Evolutionary conservation across 2,329 filamentous ascomycete genomes (phyloP).

Genomic region (Alternaria panax): DNA sequence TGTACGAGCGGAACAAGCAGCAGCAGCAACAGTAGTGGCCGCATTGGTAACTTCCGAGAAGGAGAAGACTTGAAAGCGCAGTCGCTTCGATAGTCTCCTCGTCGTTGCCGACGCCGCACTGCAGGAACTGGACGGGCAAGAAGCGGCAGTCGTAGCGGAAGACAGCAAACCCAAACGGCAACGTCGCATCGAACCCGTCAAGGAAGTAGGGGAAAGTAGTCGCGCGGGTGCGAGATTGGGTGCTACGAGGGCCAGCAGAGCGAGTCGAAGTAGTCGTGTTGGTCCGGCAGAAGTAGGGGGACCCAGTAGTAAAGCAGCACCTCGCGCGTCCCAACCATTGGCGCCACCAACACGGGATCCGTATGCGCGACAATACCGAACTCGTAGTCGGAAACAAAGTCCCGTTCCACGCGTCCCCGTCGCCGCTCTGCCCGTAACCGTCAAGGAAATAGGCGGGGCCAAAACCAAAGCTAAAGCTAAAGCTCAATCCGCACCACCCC

Average conservation of each 20-base stretch:
- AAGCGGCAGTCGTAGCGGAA: background rate
- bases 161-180: background rate
- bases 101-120: accelerated
- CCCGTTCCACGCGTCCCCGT: background rate
- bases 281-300: too few species aligned
- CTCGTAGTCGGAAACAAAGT: background rate
- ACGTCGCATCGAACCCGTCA: background rate
- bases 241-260: too few species aligned
- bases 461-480: too few species aligned
- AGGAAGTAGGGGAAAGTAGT: background rate
- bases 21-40: background rate
- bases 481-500: background rate
- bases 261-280: background rate
- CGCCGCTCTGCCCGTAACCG: too few species aligned
- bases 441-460: too few species aligned
- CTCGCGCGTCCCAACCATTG: too few species aligned
- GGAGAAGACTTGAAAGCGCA: background rate
- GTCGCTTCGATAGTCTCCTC: background rate
- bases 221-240: background rate
- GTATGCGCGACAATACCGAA: background rate
- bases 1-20: background rate
- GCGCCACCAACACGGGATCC: background rate
- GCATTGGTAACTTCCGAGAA: too few species aligned
- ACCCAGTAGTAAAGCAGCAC: too few species aligned
- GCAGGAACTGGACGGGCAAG: background rate